These are phyloP conservation scores for Pontederia crassipes DNA, from an alignment of 176 grass and related monocot genomes.

Conservation along the genomic window DNA sequence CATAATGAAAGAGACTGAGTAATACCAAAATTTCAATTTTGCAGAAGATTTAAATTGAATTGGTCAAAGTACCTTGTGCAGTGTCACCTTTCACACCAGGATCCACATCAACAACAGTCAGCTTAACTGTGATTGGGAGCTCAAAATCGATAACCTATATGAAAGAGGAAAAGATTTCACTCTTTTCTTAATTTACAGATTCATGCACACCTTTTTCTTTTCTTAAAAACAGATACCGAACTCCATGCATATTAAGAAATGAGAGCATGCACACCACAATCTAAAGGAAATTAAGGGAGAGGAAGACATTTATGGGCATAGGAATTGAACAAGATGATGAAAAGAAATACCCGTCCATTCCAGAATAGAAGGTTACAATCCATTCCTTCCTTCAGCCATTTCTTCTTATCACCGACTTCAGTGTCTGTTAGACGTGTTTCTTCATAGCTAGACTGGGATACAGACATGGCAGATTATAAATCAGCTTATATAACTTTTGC, in stretches of 20 bases:
- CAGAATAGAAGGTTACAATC: slow-evolving; percentile 87
- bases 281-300: background rate
- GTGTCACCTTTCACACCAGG: slow-evolving; percentile 57
- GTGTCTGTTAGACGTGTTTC: slow-evolving; percentile 65
- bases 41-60: background rate
- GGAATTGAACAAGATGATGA: background rate
- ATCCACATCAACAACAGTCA: slow-evolving; percentile 68
- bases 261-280: too few relatives aligned
- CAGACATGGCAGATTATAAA: slow-evolving; percentile 6
- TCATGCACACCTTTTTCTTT: background rate
- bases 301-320: background rate
- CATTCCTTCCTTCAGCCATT: slow-evolving; percentile 87
- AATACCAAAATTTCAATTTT: background rate
- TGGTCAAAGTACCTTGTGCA: slow-evolving; percentile 38
- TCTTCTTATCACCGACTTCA: slow-evolving; percentile 73
- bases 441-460: slow-evolving; percentile 49
- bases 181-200: background rate
- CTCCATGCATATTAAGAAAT: background rate
- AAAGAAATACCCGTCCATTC: slow-evolving; percentile 68
- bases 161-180: background rate
- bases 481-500: background rate
- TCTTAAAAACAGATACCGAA: background rate
- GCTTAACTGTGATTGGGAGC: slow-evolving; percentile 61
- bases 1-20: too few relatives aligned
- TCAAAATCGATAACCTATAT: slow-evolving; percentile 88